Conservation (phyloP, 306 rosid genomes). For the Medicago truncatula region DNA sequence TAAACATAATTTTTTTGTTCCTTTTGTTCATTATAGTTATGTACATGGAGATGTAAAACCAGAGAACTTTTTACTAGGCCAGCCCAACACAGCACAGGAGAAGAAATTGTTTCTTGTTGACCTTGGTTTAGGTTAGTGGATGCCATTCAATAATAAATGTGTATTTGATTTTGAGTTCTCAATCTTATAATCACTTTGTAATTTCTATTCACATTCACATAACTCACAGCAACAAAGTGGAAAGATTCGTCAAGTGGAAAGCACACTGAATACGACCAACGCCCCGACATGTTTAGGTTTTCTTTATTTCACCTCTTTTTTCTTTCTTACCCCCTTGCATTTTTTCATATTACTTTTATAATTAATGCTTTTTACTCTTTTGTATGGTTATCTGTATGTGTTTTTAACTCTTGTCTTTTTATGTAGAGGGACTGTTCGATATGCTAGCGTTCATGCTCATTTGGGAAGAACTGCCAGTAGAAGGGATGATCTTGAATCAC, state of each 20-base stretch:
- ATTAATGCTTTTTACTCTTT: slow-evolving; percentile 33
- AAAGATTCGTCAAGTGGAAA: slow-evolving; percentile 74
- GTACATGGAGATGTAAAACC: slow-evolving; percentile 99
- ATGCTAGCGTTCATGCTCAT: slow-evolving; percentile 98
- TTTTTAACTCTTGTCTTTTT: slow-evolving; percentile 10
- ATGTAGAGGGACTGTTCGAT: slow-evolving; percentile 90
- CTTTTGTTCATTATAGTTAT: slow-evolving; percentile 59
- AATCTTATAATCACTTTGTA: slow-evolving; percentile 28
- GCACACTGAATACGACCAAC: slow-evolving; percentile 95
- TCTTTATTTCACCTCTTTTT: neutral
- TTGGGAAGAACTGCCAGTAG: slow-evolving; percentile 98
- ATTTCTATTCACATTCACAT: neutral
- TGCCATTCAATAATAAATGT: slow-evolving; percentile 27
- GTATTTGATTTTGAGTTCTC: slow-evolving; percentile 22
- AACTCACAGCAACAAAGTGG: slow-evolving; percentile 84
- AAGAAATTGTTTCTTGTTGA: slow-evolving; percentile 94
- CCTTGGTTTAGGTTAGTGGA: slow-evolving; percentile 83
- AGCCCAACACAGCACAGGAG: slow-evolving; percentile 86
- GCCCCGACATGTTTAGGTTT: slow-evolving; percentile 97
- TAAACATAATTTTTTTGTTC: slow-evolving; percentile 1
- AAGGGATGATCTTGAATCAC: slow-evolving; percentile 98
- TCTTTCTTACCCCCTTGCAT: neutral
- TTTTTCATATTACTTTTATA: slow-evolving; percentile 43
- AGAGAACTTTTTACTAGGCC: slow-evolving; percentile 96
- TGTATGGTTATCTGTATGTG: slow-evolving; percentile 11